phyloP scores from a whole-genome alignment of 768 basidiomycete species.

The Clathrus columnatus region DNA sequence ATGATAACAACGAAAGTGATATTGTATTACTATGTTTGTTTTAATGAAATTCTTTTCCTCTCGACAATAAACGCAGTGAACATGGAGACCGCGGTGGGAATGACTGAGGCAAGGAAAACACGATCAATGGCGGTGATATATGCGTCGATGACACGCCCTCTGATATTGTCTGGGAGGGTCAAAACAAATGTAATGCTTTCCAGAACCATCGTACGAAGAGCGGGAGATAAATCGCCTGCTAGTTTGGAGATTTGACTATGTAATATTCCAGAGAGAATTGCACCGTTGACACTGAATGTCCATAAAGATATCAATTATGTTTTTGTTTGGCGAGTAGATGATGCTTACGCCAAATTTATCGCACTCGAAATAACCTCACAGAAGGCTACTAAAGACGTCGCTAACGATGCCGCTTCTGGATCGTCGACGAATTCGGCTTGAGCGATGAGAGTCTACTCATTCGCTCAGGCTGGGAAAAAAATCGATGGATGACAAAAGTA shows the following conservation, averaged over 20 bases:
- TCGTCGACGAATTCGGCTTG: constrained; percentile 19
- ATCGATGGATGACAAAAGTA: constrained; percentile 5
- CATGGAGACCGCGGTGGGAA: not conserved
- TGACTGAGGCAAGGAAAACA: not conserved
- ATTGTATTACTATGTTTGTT: too few species aligned
- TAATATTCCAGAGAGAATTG: not conserved
- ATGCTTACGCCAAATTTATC: not conserved
- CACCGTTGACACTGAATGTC: not conserved
- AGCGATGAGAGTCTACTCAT: constrained; percentile 14
- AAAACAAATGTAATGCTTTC: not conserved
- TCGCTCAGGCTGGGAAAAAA: too few species aligned
- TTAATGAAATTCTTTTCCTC: too few species aligned
- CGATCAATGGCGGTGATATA: not conserved
- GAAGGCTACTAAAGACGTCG: constrained; percentile 18
- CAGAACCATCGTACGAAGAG: not conserved
- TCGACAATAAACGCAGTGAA: not conserved
- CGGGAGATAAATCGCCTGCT: not conserved
- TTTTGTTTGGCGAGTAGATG: too few species aligned
- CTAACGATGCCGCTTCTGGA: constrained; percentile 17
- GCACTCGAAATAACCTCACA: not conserved
- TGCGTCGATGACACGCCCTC: not conserved
- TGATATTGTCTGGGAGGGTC: not conserved
- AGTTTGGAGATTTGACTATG: not conserved
- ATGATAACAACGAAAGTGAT: too few species aligned
- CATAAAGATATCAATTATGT: not conserved